Base-by-base conservation (phyloP, 2,329 filamentous ascomycete species). In the Aspergillus sp. region DNA sequence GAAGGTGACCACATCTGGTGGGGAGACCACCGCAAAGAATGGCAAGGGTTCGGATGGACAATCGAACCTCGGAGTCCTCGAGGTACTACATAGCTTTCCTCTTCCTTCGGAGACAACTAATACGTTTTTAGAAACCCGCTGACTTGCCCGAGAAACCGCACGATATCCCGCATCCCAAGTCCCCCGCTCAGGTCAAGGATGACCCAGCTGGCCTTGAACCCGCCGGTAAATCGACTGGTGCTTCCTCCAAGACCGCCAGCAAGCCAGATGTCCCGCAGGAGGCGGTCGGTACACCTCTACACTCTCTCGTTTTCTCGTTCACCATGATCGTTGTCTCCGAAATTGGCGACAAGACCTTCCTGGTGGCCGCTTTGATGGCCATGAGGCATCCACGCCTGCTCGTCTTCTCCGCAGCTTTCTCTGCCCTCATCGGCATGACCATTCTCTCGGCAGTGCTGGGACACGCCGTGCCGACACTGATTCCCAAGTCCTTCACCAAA, bases 251-350 rank as follows among this genome's bases (percentile, higher is more conserved):
- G 19, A 19, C 19, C 19, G 42, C 30, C 13, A 39, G 45, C 26
- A 45, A 40, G 10, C 27, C 29, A 51, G 62, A 69, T 8, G 58
- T 67, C 12, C 63, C 64, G 7, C 52, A 56, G 13, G 56, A 53
- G 19, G 56, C 56, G 7, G 66, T 90, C 33, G 89, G 90, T 47
- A 85, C 83, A 50, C 88, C 88, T 12, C 43, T 83, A 58, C 91
- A 98, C 66, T 97, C 93, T 4, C 94, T 93, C 60, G 62, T 95
- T 9, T 82, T 97, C 29, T 95, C 93, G 11, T 82, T 96, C 47
- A 91, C 90, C 45, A 98, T 97, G 93, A 98, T 98, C 58, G 74
- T 97, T 50, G 86, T 97, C 57, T 96, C 91, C 37, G 93, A 98
- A 66, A 83, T 98, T 58, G 93, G 93, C 51, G 93, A 98, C 79